Base-by-base conservation (phyloP, 164 flowering plant genomes). In the Pachysandra terminalis region DNA sequence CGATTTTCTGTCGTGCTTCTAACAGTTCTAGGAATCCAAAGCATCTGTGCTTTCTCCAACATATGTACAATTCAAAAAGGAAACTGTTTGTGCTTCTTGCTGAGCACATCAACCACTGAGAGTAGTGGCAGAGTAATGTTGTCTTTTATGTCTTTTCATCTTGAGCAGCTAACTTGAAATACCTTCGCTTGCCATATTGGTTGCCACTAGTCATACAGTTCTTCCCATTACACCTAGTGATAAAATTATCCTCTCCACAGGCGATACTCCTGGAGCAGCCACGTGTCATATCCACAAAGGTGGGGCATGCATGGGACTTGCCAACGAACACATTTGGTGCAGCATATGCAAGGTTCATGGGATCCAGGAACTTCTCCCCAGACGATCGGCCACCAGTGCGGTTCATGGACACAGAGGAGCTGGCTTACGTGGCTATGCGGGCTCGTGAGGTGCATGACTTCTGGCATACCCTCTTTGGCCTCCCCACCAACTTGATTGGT, bases 381-480 rank as follows among this genome's bases (percentile, higher is more conserved):
- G 97, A 95, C 76, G 97, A 89, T 58, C 81, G 97, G 4, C 97
- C 98, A 49, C 97, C 99, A 5, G 96, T 93, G 35, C 83, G 93
- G 54, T 92, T 95, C 77, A 83, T 90, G 90, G 98, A 95, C 62
- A 82, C 98, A 13, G 96, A 92, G 51, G 97, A 95, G 64, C 79
- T 95, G 56, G 95, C 96, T 0, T 90, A 90, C 69, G 96, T 89
- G 24, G 95, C 91, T 13, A 90, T 82, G 81, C 81, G 93, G 22
- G 95, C 97, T 19, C 94, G 97, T 37, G 97, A 95, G 70, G 98
- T 90, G 51, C 98, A 95, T 66, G 98, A 95, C 72, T 89, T 95
- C 71, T 93, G 99, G 98, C 98, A 90, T 79, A 86, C 93, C 55
- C 86, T 95, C 14, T 95, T 95, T 69, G 88, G 66, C 32, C 91